Evolutionary conservation across 495 filamentous ascomycete species (phyloP).

Genomic region (Hypoxylon fuscum): DNA sequence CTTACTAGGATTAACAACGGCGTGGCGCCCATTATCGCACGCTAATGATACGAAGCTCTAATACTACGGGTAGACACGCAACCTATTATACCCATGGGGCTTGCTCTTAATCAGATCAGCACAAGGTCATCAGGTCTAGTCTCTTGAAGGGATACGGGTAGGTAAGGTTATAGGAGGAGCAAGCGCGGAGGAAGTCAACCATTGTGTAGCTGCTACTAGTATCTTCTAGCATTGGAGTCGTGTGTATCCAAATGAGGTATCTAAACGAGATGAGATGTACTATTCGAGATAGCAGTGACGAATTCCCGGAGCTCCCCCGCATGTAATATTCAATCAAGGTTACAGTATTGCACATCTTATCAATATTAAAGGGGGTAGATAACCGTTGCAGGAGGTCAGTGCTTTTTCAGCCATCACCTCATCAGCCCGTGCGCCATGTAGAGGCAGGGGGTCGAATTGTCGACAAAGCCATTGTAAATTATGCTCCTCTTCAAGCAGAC

Average conservation of each 20-base stretch:
- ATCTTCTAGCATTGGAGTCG: not conserved
- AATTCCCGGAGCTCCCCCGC: constrained; percentile 34
- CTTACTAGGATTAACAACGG: constrained; percentile 22
- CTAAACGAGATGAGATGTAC: constrained; percentile 15
- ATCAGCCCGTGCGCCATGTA: constrained; percentile 10
- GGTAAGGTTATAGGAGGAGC: constrained; percentile 11
- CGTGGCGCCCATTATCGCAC: constrained; percentile 36
- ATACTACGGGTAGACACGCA: constrained; percentile 14
- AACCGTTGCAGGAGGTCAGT: constrained; percentile 22
- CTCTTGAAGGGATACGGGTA: constrained; percentile 5
- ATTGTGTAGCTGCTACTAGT: not conserved
- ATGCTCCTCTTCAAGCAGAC: too few species aligned
- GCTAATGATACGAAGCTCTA: constrained; percentile 25
- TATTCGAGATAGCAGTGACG: constrained; percentile 20
- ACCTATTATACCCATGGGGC: constrained; percentile 23
- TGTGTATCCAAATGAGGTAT: not conserved
- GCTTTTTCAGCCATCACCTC: constrained; percentile 21
- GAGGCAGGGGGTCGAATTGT: constrained; percentile 11
- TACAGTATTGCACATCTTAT: constrained; percentile 25
- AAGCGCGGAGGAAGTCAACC: constrained; percentile 19
- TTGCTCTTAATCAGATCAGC: constrained; percentile 22
- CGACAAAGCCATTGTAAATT: constrained; percentile 12
- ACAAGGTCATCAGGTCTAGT: constrained; percentile 26
- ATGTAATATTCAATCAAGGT: constrained; percentile 20
- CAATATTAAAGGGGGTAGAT: constrained; percentile 12